Conservation (phyloP, 176 grass and related monocot species). For the Musa beccarii region DNA sequence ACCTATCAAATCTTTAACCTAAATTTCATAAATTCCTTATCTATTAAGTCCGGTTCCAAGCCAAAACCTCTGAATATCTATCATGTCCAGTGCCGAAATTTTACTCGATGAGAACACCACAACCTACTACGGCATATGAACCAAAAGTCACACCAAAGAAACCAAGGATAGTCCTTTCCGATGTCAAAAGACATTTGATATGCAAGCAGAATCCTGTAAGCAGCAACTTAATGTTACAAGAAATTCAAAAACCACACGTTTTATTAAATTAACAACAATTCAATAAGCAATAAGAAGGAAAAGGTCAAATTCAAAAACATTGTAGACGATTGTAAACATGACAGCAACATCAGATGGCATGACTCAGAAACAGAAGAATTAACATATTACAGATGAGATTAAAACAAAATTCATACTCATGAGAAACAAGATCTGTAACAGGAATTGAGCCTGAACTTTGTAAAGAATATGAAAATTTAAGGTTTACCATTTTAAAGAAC, state of each 20-base stretch:
- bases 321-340: too few species aligned
- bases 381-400: too few species aligned
- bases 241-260: neutral
- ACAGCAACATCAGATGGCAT: too few species aligned
- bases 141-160: constrained; percentile 27
- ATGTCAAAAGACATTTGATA: constrained; percentile 47
- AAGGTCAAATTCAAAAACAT: neutral
- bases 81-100: constrained; percentile 34
- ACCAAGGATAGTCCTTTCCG: constrained; percentile 24
- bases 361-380: too few species aligned
- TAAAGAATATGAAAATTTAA: too few species aligned
- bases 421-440: too few species aligned
- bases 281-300: neutral
- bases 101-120: constrained; percentile 20
- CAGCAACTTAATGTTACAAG: constrained; percentile 8
- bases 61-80: constrained; percentile 13
- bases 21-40: neutral
- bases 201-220: constrained; percentile 27
- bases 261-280: neutral
- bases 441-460: neutral
- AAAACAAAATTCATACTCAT: too few species aligned
- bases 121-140: constrained; percentile 21
- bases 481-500: too few species aligned
- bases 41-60: constrained; percentile 13
- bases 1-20: neutral